Percentiles rank a stretch among this genome's conserved stretches.
phyloP scores from a whole-genome alignment of 768 basidiomycete genomes.

The Boletus rubropictus region DNA sequence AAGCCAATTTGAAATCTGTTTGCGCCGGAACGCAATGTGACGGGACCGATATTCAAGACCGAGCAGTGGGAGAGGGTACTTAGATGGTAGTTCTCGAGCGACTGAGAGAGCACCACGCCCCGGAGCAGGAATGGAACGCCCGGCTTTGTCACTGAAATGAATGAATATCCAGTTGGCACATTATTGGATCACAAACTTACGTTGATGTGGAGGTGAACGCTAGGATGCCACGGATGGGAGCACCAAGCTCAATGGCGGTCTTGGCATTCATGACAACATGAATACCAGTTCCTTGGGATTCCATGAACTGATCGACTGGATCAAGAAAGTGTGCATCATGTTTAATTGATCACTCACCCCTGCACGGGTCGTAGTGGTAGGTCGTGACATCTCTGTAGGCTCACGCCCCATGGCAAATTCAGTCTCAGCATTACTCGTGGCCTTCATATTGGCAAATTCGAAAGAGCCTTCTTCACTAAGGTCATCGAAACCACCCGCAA shows the following conservation, averaged over 20 bases:
- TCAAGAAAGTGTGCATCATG: background rate
- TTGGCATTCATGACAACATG: constrained; percentile 97
- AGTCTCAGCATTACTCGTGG: constrained; percentile 93
- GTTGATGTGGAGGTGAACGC: constrained; percentile 96
- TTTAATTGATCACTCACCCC: constrained; percentile 52
- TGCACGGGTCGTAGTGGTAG: constrained; percentile 91
- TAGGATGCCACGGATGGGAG: constrained; percentile 87
- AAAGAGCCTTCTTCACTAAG: constrained; percentile 97
- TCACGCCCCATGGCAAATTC: constrained; percentile 99
- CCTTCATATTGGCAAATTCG: constrained; percentile 99
- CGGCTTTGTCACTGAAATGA: constrained; percentile 83
- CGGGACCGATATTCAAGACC: constrained; percentile 85
- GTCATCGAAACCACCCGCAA: constrained; percentile 98
- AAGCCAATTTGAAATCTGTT: constrained; percentile 93
- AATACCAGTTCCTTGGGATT: constrained; percentile 92
- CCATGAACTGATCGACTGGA: constrained; percentile 70
- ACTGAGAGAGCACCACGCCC: constrained; percentile 88
- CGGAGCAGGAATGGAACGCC: constrained; percentile 95
- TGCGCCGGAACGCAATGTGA: constrained; percentile 92
- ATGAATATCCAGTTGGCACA: constrained; percentile 2
- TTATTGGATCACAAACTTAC: constrained; percentile 41
- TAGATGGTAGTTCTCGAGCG: constrained; percentile 78
- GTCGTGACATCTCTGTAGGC: constrained; percentile 97
- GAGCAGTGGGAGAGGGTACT: constrained; percentile 74
- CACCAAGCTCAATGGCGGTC: constrained; percentile 91